These are phyloP conservation scores for Nidularia sp. DNA, from an alignment of 768 basidiomycete genomes.

Conservation along the genomic window DNA sequence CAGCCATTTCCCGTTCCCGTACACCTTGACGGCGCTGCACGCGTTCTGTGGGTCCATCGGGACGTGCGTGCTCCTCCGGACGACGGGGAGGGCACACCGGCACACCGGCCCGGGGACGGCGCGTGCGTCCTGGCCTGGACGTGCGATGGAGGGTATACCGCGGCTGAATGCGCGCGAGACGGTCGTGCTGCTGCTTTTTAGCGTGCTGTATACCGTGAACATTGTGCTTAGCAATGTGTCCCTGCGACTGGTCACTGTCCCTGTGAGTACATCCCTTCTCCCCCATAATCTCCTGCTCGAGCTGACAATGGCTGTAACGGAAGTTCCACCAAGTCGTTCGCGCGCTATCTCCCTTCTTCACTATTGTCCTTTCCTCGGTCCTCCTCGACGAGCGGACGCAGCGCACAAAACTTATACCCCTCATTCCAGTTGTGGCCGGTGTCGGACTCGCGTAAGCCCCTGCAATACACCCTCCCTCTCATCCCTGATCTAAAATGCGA, in stretches of 20 bases:
- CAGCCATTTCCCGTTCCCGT: constrained; percentile 91
- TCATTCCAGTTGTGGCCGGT: constrained; percentile 83
- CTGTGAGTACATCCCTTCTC: constrained; percentile 46
- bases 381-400: constrained; percentile 62
- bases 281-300: constrained; percentile 1
- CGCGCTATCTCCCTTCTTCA: constrained; percentile 90
- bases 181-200: constrained; percentile 73
- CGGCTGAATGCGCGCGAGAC: constrained; percentile 49
- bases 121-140: neutral
- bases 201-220: constrained; percentile 88
- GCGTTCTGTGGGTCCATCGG: constrained; percentile 84
- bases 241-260: constrained; percentile 82
- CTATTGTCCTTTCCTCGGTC: constrained; percentile 70
- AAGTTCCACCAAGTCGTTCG: constrained; percentile 98
- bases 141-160: constrained; percentile 8
- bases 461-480: neutral
- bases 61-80: constrained; percentile 58
- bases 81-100: constrained; percentile 8
- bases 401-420: constrained; percentile 59
- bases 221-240: constrained; percentile 94
- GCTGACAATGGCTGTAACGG: neutral
- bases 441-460: constrained; percentile 82
- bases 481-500: no score
- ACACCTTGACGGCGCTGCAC: constrained; percentile 91
- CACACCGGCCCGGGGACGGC: neutral